These are phyloP conservation scores for Bretziella fagacearum DNA, from an alignment of 2,329 filamentous ascomycete species.

Conservation along the genomic window DNA sequence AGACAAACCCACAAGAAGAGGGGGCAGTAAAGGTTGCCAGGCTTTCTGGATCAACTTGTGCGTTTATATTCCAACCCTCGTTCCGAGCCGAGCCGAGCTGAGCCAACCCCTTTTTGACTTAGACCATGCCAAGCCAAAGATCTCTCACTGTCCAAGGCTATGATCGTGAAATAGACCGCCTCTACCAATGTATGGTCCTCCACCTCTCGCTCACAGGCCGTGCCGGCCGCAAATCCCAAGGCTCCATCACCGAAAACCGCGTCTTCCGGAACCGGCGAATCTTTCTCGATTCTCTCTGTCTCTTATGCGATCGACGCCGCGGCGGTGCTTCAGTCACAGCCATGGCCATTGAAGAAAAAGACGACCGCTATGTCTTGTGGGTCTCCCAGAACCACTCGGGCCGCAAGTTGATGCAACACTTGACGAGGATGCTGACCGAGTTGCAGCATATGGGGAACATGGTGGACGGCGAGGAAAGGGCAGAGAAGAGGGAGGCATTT, in stretches of 20 bases:
- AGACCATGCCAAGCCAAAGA: background rate
- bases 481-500: no score
- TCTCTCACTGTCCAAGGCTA: background rate
- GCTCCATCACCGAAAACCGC: background rate
- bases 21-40: no score
- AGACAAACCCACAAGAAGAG: no score
- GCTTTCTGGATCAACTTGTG: no score
- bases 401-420: background rate
- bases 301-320: constrained; percentile 30
- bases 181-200: constrained; percentile 6
- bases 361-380: constrained; percentile 25
- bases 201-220: background rate
- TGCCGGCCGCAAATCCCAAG: background rate
- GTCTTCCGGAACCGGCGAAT: background rate
- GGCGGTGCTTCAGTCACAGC: constrained; percentile 30
- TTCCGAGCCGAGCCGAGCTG: no score
- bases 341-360: constrained; percentile 25
- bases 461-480: background rate
- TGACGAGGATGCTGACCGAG: background rate
- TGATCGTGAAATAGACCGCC: background rate
- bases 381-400: constrained; percentile 25
- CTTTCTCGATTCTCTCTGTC: constrained; percentile 27
- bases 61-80: no score
- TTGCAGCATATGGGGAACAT: background rate
- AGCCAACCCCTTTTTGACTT: no score